Evolutionary conservation across 1,284 basidiomycete species (phyloP).

Genomic region (Naganishia cerealis): DNA sequence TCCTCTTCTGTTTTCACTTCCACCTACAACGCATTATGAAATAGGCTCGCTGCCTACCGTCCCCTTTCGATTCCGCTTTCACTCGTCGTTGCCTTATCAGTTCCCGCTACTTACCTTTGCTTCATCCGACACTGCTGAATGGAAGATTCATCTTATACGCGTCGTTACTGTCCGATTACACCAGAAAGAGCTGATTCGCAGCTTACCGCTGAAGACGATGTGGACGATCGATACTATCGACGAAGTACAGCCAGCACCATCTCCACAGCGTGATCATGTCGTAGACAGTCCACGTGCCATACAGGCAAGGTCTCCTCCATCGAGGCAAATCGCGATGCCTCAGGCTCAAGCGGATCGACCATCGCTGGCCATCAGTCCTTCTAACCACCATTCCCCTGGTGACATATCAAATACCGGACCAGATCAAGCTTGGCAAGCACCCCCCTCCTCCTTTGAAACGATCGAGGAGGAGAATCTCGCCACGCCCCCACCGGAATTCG

Average conservation of each 20-base stretch:
- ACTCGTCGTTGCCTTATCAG: slow-evolving; percentile 17
- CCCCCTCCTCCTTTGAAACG: not conserved
- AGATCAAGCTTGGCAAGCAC: not conserved
- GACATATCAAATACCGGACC: not conserved
- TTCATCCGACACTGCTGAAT: slow-evolving; percentile 18
- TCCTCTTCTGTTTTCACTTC: slow-evolving; percentile 7
- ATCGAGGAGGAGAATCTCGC: slow-evolving; percentile 2
- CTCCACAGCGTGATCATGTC: not conserved
- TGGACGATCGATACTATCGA: slow-evolving; percentile 12
- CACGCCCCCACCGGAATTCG: slow-evolving; percentile 27
- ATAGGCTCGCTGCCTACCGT: slow-evolving; percentile 3
- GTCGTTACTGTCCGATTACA: slow-evolving; percentile 17
- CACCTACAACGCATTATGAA: not conserved
- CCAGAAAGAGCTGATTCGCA: slow-evolving; percentile 10
- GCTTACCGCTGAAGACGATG: not conserved
- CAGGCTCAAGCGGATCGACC: not conserved
- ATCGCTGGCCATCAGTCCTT: not conserved
- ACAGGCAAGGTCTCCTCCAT: not conserved
- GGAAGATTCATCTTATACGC: slow-evolving; percentile 20
- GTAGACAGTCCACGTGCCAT: not conserved
- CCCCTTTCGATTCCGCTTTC: slow-evolving; percentile 20
- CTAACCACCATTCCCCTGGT: not conserved
- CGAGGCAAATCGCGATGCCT: not conserved
- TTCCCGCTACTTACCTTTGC: slow-evolving; percentile 27
- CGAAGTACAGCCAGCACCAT: not conserved